These are phyloP conservation scores for Mucor ambiguus DNA, from an alignment of 371 early-diverging fungal genomes.

Conservation along the genomic window DNA sequence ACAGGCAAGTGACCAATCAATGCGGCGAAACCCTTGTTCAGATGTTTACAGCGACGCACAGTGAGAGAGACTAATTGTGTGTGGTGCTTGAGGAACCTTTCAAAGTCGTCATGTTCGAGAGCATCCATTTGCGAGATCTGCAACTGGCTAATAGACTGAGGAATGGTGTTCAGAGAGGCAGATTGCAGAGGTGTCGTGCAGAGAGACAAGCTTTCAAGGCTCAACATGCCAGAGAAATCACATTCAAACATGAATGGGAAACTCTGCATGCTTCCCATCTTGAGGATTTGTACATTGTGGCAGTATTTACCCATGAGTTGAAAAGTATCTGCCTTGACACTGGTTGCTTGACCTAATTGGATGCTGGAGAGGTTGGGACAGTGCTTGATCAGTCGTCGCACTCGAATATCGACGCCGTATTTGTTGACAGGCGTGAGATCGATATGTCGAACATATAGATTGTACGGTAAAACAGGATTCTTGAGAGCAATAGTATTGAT, in stretches of 20 bases:
- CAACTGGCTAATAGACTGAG: conserved; percentile 11
- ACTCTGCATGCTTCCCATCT: conserved; percentile 22
- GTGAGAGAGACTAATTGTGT: background rate
- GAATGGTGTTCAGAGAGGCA: conserved; percentile 11
- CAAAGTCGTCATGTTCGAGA: conserved; percentile 6
- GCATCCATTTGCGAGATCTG: conserved; percentile 22
- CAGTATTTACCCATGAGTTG: conserved; percentile 18
- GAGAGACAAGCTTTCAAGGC: conserved; percentile 6
- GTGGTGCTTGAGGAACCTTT: conserved; percentile 8
- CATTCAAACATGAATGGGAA: conserved; percentile 31
- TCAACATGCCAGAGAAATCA: conserved; percentile 23
- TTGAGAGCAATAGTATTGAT: conserved; percentile 13
- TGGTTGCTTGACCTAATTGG: conserved; percentile 18
- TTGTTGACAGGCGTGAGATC: conserved; percentile 25
- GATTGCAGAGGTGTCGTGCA: conserved; percentile 21
- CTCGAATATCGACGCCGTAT: conserved; percentile 22
- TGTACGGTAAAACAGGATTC: conserved; percentile 15
- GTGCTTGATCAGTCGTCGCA: conserved; percentile 12
- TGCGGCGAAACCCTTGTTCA: conserved; percentile 11
- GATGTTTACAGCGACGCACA: conserved; percentile 15
- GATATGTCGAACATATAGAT: conserved; percentile 12
- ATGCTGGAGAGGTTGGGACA: conserved; percentile 16
- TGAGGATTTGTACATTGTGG: conserved; percentile 11
- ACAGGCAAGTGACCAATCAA: conserved; percentile 6
- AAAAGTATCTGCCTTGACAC: conserved; percentile 21